phyloP scores from a whole-genome alignment of 306 rosid genomes.

The Calophaca sinica region DNA sequence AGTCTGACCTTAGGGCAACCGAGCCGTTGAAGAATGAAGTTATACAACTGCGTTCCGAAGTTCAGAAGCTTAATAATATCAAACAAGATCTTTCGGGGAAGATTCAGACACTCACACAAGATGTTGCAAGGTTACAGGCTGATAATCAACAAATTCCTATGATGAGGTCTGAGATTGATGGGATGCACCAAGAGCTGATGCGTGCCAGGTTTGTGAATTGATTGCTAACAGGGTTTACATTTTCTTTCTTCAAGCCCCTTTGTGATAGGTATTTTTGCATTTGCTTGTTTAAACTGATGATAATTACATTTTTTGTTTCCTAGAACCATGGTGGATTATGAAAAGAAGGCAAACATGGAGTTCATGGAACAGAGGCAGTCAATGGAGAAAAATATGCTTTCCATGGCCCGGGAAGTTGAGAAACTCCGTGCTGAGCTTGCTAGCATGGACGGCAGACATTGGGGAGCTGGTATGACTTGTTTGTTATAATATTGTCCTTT shows the following conservation, averaged over 20 bases:
- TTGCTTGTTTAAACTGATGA: conserved; percentile 21
- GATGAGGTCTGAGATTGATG: conserved; percentile 73
- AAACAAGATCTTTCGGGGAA: conserved; percentile 74
- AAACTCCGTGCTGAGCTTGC: conserved; percentile 85
- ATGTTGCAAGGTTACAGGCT: conserved; percentile 67
- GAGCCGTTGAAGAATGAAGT: conserved; percentile 82
- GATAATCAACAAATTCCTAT: conserved; percentile 77
- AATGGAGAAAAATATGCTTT: conserved; percentile 85
- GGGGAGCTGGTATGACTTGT: conserved; percentile 77
- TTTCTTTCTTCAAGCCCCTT: conserved; percentile 35
- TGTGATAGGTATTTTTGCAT: not conserved
- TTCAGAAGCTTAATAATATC: conserved; percentile 65
- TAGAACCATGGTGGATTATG: conserved; percentile 74
- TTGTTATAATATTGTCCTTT: conserved; percentile 28
- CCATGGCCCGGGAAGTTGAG: conserved; percentile 96
- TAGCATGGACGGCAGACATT: conserved; percentile 67
- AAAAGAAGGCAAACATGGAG: conserved; percentile 85
- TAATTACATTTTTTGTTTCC: conserved; percentile 37
- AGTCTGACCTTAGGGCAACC: conserved; percentile 73
- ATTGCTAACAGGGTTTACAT: conserved; percentile 24
- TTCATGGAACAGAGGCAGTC: conserved; percentile 89
- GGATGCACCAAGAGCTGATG: conserved; percentile 81
- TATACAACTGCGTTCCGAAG: conserved; percentile 69
- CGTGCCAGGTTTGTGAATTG: conserved; percentile 68
- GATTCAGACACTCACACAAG: conserved; percentile 70